Base-by-base conservation (phyloP, 345 rosid genomes). In the Salix brachista region DNA sequence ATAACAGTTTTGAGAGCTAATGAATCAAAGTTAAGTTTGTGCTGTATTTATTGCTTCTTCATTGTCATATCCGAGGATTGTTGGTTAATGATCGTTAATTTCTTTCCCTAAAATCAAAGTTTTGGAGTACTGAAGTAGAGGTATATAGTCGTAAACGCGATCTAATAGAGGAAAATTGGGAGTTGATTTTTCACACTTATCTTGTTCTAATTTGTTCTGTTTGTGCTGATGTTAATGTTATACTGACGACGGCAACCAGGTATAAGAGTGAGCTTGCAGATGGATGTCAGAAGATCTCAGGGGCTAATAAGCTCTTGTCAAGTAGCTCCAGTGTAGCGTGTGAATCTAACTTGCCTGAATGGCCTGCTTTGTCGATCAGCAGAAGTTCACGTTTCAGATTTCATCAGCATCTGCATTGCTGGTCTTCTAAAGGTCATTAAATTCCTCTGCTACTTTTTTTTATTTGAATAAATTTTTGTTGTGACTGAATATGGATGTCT, bases 391-490 rank as follows among this genome's bases (percentile, higher is more conserved):
- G 34, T 19, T 6, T 54, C 9, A 68, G 69, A 21, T 67, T 65
- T 60, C 18, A 36, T 66, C 76, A 62, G 65, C 60, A 19, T 52
- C n/a, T 67, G 5, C 72, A 54, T 67, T 39, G 52, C n/a, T 64
- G 32, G 25, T 72, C 73, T 46, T 72, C 74, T 72, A 65, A 69
- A 69, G 78, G 86, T 84, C 6, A 36, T 19, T 32, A 21, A 37
- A 46, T 65, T 37, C 26, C 30, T 12, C 23, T 70, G 12, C 13
- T 56, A 67, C 18, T 8, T 64, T 64, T n/a, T 56, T n/a, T 65
- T 11, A 17, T 48, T 70, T 17, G 21, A 46, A 46, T n/a, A 13
- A 69, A 37, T 14, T 34, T 26, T 26, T 1, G 28, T 26, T 26
- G 28, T 28, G 28, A 28, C 28, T 28, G 28, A 28, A 28, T 28